Base-by-base conservation (phyloP, 2,329 filamentous ascomycete species). In the Tricladium varicosporioides region DNA sequence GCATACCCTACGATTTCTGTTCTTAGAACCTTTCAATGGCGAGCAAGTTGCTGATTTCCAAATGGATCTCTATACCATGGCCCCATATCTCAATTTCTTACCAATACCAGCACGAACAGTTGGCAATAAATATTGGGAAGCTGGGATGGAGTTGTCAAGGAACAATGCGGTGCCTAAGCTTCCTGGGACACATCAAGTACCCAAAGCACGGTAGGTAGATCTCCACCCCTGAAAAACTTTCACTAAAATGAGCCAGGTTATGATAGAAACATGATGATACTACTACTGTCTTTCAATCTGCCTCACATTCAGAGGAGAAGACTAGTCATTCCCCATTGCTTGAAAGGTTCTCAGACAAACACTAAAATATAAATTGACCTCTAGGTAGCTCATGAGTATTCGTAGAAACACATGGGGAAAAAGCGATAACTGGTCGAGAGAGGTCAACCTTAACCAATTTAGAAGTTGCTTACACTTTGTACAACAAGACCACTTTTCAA, bases 1-100 rank as follows among this genome's bases (percentile, higher is more conserved):
- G 8, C 53, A 64, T 54, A 54, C 52, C 1, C 14, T 64, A n/a
- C 46, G 56, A 27, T 64, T 63, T 31, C 33, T 64, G 15, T 64
- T 60, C 33, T 33, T 56, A 1, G 42, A 51, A 16, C 57, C 53
- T 18, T 14, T 56, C 13, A 36, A 48, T 33, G 43, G 36, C 4
- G 57, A 64, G 15, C 44, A 44, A 11, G 19, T 60, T 10, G 43
- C 60, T 32, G 47, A 60, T 42, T 40, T 64, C 11, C 60, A 60
- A 52, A 55, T 33, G 5, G 40, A 53, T 13, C 51, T 64, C 50
- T 64, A 58, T 32, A 45, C 53, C 7, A 60, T 48, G 7, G 60
- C 59, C 2, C 57, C 62, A 16, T 61, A 46, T 32, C 46, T 64
- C 9, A 49, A 60, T 5, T 62, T 61, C 27, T 32, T 64, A 5